Evolutionary conservation across 495 filamentous ascomycete species (phyloP).

Genomic region (Hypoxylon fuscum): DNA sequence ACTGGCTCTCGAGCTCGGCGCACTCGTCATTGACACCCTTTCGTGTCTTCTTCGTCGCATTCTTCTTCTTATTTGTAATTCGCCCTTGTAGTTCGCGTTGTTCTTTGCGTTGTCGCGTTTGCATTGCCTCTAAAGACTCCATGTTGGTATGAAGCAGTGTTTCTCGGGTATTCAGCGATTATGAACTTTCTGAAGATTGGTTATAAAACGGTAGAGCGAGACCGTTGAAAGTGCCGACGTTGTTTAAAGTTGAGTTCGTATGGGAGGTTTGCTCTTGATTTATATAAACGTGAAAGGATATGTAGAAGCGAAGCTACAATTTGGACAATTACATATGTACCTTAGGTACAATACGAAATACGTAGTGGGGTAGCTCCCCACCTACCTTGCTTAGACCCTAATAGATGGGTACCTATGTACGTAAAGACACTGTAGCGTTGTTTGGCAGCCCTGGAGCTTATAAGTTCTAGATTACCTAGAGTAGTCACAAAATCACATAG

Average conservation of each 20-base stretch:
- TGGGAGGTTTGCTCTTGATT: not conserved
- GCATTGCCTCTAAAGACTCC: slow-evolving; percentile 74
- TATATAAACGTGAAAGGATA: slow-evolving; percentile 15
- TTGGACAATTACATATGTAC: not conserved
- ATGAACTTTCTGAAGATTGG: not conserved
- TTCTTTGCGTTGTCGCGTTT: slow-evolving; percentile 86
- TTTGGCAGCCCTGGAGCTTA: too few species aligned
- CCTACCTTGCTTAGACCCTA: too few species aligned
- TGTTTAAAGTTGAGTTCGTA: not conserved
- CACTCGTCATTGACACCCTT: slow-evolving; percentile 89
- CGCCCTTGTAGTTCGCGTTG: slow-evolving; percentile 82
- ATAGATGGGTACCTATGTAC: too few species aligned
- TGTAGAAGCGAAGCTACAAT: not conserved
- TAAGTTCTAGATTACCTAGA: too few species aligned
- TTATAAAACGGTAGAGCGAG: not conserved
- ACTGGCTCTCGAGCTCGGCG: slow-evolving; percentile 71
- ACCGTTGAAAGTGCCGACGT: not conserved
- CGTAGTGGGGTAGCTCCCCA: not conserved
- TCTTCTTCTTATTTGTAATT: slow-evolving; percentile 94
- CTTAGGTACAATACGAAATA: too few species aligned
- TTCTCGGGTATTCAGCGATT: too few species aligned
- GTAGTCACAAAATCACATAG: not conserved
- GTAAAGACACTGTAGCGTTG: too few species aligned
- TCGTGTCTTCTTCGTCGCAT: slow-evolving; percentile 93
- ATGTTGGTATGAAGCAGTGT: too few species aligned